phyloP scores from a whole-genome alignment of 192 early-diverging fungal species.

The Gaertneriomyces sp. region DNA sequence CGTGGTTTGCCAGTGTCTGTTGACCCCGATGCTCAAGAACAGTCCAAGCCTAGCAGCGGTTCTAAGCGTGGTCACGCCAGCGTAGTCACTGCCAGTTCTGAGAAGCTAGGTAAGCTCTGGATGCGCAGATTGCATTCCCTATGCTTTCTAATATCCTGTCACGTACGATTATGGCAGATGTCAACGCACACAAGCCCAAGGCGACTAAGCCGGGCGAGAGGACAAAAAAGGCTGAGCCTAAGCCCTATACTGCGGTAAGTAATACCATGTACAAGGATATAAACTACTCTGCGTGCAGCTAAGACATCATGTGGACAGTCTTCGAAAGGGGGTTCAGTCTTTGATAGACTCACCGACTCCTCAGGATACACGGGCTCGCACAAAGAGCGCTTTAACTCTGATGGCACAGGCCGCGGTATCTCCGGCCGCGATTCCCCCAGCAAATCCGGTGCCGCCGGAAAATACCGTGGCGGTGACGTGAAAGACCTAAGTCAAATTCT shows the following conservation, averaged over 20 bases:
- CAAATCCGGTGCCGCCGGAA: constrained; percentile 13
- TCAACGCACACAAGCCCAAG: neutral
- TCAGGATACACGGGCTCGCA: constrained; percentile 41
- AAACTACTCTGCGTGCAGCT: neutral
- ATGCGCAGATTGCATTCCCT: too few species aligned
- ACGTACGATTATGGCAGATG: neutral
- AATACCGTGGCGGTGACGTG: constrained; percentile 48
- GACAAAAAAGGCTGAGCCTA: constrained; percentile 1
- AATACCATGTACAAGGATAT: neutral
- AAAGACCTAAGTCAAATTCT: constrained; percentile 48
- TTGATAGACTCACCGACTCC: constrained; percentile 48
- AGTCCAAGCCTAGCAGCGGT: neutral
- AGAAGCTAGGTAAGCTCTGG: constrained; percentile 31
- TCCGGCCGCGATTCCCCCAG: constrained; percentile 45
- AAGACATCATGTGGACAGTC: neutral
- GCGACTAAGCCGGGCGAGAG: constrained; percentile 12
- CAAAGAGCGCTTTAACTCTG: constrained; percentile 43
- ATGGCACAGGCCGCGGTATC: constrained; percentile 47
- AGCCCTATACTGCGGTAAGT: constrained; percentile 22
- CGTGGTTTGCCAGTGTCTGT: constrained; percentile 23
- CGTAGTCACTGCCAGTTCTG: constrained; percentile 34
- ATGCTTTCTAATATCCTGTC: neutral
- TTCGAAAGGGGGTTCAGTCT: constrained; percentile 30
- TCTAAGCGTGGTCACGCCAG: constrained; percentile 12
- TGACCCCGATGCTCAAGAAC: constrained; percentile 22